Evolutionary conservation across 2,329 filamentous ascomycete species (phyloP).

Genomic region (Zalaria sp.): DNA sequence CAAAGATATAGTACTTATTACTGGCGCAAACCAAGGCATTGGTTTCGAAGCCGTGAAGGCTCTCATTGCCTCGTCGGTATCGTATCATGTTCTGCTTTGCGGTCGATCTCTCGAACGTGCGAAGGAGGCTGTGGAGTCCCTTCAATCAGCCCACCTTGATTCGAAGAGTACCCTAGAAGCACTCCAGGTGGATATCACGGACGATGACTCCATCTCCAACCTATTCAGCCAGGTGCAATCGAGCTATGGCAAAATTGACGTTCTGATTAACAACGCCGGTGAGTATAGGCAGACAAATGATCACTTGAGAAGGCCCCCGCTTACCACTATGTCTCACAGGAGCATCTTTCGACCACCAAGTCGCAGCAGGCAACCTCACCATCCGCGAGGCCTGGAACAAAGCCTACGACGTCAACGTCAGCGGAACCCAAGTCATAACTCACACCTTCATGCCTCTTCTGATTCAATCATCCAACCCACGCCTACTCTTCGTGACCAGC

Average conservation of each 20-base stretch:
- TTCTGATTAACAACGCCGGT: constrained; percentile 45
- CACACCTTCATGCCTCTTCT: constrained; percentile 22
- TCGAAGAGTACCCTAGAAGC: constrained; percentile 29
- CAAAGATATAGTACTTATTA: constrained; percentile 29
- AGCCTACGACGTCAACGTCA: constrained; percentile 24
- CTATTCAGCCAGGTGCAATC: constrained; percentile 29
- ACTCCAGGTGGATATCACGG: constrained; percentile 39
- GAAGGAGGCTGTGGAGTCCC: constrained; percentile 27
- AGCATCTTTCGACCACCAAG: constrained; percentile 27
- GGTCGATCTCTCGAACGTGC: constrained; percentile 38
- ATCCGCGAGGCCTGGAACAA: constrained; percentile 23
- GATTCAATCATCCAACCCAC: constrained; percentile 19
- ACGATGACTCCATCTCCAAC: constrained; percentile 37
- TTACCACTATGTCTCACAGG: constrained; percentile 14
- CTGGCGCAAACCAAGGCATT: constrained; percentile 43
- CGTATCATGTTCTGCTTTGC: constrained; percentile 44
- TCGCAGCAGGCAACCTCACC: constrained; percentile 13
- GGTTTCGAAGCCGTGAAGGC: constrained; percentile 45
- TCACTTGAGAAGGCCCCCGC: constrained; percentile 1
- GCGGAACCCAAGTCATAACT: constrained; percentile 24
- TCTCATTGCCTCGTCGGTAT: constrained; percentile 30
- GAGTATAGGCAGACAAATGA: constrained; percentile 1
- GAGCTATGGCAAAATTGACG: constrained; percentile 34
- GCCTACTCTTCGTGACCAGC: constrained; percentile 25
- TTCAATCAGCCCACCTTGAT: constrained; percentile 27